phyloP scores from a whole-genome alignment of 257 asterid species.

The Ehretia macrophylla region DNA sequence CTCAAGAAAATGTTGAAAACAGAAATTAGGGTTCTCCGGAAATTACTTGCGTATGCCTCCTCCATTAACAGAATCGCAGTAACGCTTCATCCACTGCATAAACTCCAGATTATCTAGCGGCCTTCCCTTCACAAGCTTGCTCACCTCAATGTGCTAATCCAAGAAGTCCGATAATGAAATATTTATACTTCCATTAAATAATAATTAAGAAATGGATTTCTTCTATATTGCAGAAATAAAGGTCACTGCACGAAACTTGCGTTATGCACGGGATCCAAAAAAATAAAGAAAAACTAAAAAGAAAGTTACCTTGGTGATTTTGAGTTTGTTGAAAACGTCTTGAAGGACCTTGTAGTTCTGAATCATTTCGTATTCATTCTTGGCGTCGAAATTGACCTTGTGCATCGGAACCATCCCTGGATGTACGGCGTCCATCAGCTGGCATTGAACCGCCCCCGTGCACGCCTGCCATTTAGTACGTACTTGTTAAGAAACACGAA shows the following conservation, averaged over 20 bases:
- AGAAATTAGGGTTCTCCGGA: not conserved
- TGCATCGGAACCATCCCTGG: conserved; percentile 90
- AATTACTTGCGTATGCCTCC: conserved; percentile 44
- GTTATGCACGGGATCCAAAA: not conserved
- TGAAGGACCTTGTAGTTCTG: conserved; percentile 92
- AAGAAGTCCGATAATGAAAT: not conserved
- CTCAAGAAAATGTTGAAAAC: too few relatives aligned
- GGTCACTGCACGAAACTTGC: not conserved
- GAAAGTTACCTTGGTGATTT: conserved; percentile 62
- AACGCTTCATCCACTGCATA: conserved; percentile 96
- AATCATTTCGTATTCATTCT: conserved; percentile 82
- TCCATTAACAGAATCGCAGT: conserved; percentile 63
- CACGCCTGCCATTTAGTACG: conserved; percentile 74
- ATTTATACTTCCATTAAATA: conserved; percentile 2
- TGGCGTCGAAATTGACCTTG: conserved; percentile 87
- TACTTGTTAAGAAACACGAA: not conserved
- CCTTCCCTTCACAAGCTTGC: conserved; percentile 81
- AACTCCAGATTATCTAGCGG: conserved; percentile 85
- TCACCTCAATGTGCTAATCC: conserved; percentile 77
- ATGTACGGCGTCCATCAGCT: conserved; percentile 84
- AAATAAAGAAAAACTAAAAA: not conserved
- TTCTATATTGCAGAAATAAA: not conserved
- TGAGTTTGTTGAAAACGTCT: conserved; percentile 81
- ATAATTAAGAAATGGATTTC: not conserved
- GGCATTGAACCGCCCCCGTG: conserved; percentile 87